Evolutionary conservation across 148 eudicot genomes (phyloP).

Genomic region (Cornus florida): DNA sequence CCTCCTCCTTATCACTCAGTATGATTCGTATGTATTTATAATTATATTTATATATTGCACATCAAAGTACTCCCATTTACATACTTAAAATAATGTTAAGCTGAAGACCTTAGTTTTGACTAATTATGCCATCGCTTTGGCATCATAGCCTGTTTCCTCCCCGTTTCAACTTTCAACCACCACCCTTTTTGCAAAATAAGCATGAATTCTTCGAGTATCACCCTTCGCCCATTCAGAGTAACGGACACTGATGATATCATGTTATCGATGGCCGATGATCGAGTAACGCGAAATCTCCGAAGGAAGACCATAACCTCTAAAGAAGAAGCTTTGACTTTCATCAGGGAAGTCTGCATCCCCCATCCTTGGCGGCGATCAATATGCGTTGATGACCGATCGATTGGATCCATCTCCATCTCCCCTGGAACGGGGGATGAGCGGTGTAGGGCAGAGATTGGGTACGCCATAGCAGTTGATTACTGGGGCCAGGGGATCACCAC

Average conservation of each 20-base stretch:
- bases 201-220: slow-evolving; percentile 19
- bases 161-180: no score
- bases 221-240: slow-evolving; percentile 27
- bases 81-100: no score
- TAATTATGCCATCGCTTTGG: no score
- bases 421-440: background rate
- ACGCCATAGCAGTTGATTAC: slow-evolving; percentile 31
- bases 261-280: slow-evolving; percentile 30
- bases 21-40: no score
- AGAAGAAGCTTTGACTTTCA: slow-evolving; percentile 26
- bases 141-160: background rate
- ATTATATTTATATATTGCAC: no score
- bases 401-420: slow-evolving; percentile 27
- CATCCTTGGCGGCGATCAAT: slow-evolving; percentile 49
- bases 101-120: no score
- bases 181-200: no score
- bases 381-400: slow-evolving; percentile 29
- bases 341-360: slow-evolving; percentile 32
- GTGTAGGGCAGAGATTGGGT: slow-evolving; percentile 27
- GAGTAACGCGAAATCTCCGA: slow-evolving; percentile 11
- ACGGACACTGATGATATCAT: slow-evolving; percentile 31
- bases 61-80: no score
- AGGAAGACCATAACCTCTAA: slow-evolving; percentile 24
- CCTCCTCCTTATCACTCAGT: no score
- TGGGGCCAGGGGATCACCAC: slow-evolving; percentile 37